phyloP scores from a whole-genome alignment of 352 stramenopile species.

The Globisporangium viniferum region DNA sequence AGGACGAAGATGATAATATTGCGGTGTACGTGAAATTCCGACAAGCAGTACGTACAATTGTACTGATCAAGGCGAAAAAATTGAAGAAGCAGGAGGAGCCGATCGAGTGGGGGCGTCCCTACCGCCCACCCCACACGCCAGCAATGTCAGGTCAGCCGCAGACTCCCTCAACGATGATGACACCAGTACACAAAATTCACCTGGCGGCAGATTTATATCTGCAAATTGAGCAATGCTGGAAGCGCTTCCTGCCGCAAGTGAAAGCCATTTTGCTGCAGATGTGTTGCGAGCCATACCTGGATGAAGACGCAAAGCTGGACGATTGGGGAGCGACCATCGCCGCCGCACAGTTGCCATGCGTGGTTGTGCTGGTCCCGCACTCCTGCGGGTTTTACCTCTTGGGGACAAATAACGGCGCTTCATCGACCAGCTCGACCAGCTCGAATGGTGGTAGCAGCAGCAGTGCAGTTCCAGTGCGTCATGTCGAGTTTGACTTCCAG shows the following conservation, averaged over 20 bases:
- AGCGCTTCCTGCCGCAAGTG: slow-evolving; percentile 50
- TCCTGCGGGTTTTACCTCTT: slow-evolving; percentile 56
- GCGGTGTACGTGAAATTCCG: slow-evolving; percentile 60
- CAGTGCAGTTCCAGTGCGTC: slow-evolving; percentile 28
- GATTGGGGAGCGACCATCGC: slow-evolving; percentile 31
- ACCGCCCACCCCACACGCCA: background rate
- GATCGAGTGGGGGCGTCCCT: slow-evolving; percentile 32
- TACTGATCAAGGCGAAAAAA: slow-evolving; percentile 49
- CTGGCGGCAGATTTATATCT: slow-evolving; percentile 29
- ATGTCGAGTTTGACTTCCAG: slow-evolving; percentile 64
- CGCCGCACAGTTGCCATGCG: slow-evolving; percentile 22
- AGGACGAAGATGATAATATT: slow-evolving; percentile 37
- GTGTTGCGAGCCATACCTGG: slow-evolving; percentile 42
- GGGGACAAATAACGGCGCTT: slow-evolving; percentile 14
- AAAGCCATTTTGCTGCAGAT: slow-evolving; percentile 60
- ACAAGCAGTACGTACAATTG: slow-evolving; percentile 34
- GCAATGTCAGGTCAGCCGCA: slow-evolving; percentile 1
- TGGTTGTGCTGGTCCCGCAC: slow-evolving; percentile 35
- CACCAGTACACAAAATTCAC: slow-evolving; percentile 44
- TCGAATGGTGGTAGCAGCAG: slow-evolving; percentile 5
- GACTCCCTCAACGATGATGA: slow-evolving; percentile 31
- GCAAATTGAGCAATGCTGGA: slow-evolving; percentile 53
- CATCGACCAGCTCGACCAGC: background rate
- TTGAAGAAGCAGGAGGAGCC: slow-evolving; percentile 34
- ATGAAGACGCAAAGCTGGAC: slow-evolving; percentile 44